Conservation (phyloP, 345 rosid genomes). For the Salix purpurea region DNA sequence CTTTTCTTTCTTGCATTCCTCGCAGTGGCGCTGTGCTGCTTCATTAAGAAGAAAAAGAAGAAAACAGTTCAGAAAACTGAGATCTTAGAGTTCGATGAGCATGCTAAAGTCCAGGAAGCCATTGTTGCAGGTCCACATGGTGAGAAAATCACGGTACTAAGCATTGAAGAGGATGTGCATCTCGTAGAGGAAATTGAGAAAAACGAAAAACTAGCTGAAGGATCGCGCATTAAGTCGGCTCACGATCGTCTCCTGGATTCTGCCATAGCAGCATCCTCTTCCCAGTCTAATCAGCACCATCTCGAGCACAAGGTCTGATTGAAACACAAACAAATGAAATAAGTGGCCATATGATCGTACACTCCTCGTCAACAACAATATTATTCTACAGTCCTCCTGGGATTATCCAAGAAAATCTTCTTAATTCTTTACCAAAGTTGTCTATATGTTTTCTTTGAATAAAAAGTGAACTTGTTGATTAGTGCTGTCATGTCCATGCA, state of each 20-base stretch:
- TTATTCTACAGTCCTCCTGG: neutral
- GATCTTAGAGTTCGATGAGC: slow-evolving; percentile 40
- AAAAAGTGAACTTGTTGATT: neutral
- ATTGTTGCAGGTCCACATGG: slow-evolving; percentile 48
- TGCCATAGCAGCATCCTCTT: slow-evolving; percentile 19
- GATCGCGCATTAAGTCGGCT: slow-evolving; percentile 19
- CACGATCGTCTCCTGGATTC: slow-evolving; percentile 19
- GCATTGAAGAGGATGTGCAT: slow-evolving; percentile 51
- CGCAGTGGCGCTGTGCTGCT: slow-evolving; percentile 53
- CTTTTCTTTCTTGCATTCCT: slow-evolving; percentile 57
- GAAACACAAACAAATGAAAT: slow-evolving; percentile 1
- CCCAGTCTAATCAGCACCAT: slow-evolving; percentile 26
- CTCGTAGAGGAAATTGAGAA: slow-evolving; percentile 38
- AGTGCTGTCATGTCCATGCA: neutral
- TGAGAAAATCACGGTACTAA: slow-evolving; percentile 32
- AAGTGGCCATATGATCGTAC: neutral
- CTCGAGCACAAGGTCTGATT: slow-evolving; percentile 30
- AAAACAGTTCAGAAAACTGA: slow-evolving; percentile 32
- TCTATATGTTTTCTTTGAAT: neutral
- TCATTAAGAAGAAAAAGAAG: slow-evolving; percentile 50
- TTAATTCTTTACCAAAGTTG: neutral
- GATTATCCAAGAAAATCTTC: neutral
- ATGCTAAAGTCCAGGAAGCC: slow-evolving; percentile 47
- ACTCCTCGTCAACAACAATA: neutral
- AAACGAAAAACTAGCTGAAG: slow-evolving; percentile 20